phyloP scores from a whole-genome alignment of 257 asterid species.

The Solanum gandarillasii region DNA sequence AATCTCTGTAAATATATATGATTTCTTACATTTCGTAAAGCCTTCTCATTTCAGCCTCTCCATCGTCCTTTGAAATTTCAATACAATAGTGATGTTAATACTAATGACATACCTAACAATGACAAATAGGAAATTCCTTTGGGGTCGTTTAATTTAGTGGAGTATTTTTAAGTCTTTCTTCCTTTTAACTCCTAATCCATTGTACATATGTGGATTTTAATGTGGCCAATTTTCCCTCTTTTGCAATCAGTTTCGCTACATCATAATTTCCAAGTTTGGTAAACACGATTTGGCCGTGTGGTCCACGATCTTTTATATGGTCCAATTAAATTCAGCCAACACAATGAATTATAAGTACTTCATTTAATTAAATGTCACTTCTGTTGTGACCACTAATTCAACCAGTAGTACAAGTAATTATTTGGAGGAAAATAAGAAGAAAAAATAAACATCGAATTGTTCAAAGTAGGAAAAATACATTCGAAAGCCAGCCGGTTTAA shows the following conservation, averaged over 20 bases:
- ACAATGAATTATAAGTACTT: neutral
- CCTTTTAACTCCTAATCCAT: no score
- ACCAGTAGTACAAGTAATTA: neutral
- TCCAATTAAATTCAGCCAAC: neutral
- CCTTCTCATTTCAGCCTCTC: slow-evolving; percentile 76
- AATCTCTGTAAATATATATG: no score
- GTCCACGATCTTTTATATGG: neutral
- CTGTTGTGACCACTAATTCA: neutral
- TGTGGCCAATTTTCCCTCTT: no score
- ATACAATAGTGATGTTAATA: neutral
- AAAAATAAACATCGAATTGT: neutral
- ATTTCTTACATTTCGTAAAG: neutral
- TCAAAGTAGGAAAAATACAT: neutral
- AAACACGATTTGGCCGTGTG: neutral
- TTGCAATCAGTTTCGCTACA: no score
- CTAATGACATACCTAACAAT: neutral
- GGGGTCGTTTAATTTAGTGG: no score
- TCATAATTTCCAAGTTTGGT: neutral
- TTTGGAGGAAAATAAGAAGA: neutral
- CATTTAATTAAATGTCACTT: neutral
- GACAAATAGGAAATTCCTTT: neutral
- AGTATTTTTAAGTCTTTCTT: no score
- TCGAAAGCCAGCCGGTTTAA: no score
- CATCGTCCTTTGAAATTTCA: slow-evolving; percentile 43
- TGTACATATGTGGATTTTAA: no score